Base-by-base conservation (phyloP, 805 yeast species). In the Candida endomychidarum region DNA sequence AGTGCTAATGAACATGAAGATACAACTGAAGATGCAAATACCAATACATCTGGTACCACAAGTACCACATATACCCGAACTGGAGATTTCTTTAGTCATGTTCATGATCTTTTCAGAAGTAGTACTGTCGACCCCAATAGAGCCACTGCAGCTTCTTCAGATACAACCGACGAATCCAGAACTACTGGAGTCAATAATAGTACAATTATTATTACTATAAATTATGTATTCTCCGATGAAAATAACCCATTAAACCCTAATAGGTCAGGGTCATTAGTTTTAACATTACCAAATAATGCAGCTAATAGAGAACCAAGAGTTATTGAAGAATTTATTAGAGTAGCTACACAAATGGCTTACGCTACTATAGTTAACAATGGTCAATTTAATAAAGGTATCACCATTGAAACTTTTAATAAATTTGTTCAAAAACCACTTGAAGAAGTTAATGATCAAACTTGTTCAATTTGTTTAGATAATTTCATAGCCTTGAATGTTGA, bases 281-380 rank as follows among this genome's bases (percentile, higher is more conserved):
- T 83, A 50, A 77, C 81, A 28, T 77, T 83, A 21, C 86, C 89
- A n/a, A 80, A 81, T 50, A 78, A 78, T 30, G 75, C 82, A 0
- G 60, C 71, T 12, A 77, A 78, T 42, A 67, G 80, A 21, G 78
- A 81, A 38, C 83, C 80, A n/a, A 72, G 74, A 25, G 70, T 77
- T 24, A 65, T 83, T 22, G 81, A 78, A 51, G 78, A 76, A 24
- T 68, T 83, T 40, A 75, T 84, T 9, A 67, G 81, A 19, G 60
- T 83, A 41, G 88, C 89, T 2, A 81, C 90, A 0, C 78, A 80
- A 18, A 72, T 83, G 58, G 89, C 89, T 1, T 70, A 81, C 56
- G 65, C 82, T 27, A 78, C 86, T 11, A 75, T 83, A 25, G 69
- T 77, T 3, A 71, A 75, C 15, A 69, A 74, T 27, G 62, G 74